Percentiles rank a stretch among this genome's conserved stretches.
phyloP scores from a whole-genome alignment of 345 rosid genomes.

The Dovyalis caffra region DNA sequence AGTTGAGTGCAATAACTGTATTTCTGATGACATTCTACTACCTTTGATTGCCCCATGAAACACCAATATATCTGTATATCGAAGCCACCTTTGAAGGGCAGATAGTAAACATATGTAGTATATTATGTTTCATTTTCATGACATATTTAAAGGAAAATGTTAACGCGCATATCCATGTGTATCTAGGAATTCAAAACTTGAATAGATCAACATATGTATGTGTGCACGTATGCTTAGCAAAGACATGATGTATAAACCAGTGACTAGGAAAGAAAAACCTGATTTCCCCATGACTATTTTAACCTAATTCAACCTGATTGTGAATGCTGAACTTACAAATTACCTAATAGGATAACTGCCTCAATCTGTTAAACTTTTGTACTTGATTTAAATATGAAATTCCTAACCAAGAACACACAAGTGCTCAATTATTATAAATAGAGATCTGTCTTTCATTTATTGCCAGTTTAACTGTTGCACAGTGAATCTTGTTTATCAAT shows the following conservation, averaged over 20 bases:
- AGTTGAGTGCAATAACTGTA: neutral
- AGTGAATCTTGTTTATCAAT: no score
- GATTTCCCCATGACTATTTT: neutral
- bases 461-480: neutral
- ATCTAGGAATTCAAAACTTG: neutral
- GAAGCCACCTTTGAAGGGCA: neutral
- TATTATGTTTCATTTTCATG: neutral
- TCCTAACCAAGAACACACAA: neutral
- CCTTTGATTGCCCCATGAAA: slow-evolving; percentile 6
- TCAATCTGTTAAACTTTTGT: neutral
- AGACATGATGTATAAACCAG: neutral
- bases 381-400: neutral
- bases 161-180: neutral
- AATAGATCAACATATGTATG: neutral
- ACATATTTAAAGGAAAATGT: neutral
- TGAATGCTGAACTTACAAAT: no score
- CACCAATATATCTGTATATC: neutral
- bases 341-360: neutral
- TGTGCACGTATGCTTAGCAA: neutral
- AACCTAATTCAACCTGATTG: no score
- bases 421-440: neutral
- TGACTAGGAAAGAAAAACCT: neutral
- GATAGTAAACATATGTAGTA: neutral
- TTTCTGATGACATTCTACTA: neutral
- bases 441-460: neutral